Evolutionary conservation across 169 alveolate species (phyloP), one percentile per base, ranked within the genome.

Genomic region (Babesia ovata): DNA sequence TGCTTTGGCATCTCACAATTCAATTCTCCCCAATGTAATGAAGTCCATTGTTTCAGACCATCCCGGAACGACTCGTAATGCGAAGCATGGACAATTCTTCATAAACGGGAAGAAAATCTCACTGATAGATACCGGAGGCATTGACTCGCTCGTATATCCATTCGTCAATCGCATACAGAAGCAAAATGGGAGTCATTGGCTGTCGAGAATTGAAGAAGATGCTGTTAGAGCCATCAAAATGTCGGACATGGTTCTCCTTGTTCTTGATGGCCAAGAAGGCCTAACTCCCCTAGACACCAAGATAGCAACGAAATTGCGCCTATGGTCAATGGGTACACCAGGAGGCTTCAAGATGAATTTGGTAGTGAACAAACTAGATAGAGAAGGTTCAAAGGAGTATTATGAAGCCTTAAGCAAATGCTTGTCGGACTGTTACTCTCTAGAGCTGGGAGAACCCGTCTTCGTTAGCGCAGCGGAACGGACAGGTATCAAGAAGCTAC

Each of bases 81-180:
- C 85, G 49, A 66, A 86, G 45, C 86, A 90, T 70, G 91, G 91
- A 39, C 84, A 78, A n/a, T 62, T 76, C 17, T 87, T 76, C 70
- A 62, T 89, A 63, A 75, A 82, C 33, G 94, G 92, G 21, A 83
- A 75, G 50, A 72, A 73, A 74, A 77, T 86, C 65, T 86, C 86
- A 44, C 39, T 90, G 49, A 87, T 90, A 6, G 94, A 90, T 45
- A 90, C 94, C 24, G 94, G 94, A 22, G 94, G 92, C 17, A 60
- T 90, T 22, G 73, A 84, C 19, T 81, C 84, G 42, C 77, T 71
- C 26, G 71, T 76, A 28, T 71, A 57, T 16, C 74, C 49, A 9
- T n/a, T 39, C n/a, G 29, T 29, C n/a, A 12, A 8, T 21, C 53
- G 69, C 16, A 26, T 4, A 6, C 24, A 14, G 21, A n/a, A n/a